These are phyloP conservation scores for Populus davidiana DNA, from an alignment of 345 rosid species.

Conservation along the genomic window DNA sequence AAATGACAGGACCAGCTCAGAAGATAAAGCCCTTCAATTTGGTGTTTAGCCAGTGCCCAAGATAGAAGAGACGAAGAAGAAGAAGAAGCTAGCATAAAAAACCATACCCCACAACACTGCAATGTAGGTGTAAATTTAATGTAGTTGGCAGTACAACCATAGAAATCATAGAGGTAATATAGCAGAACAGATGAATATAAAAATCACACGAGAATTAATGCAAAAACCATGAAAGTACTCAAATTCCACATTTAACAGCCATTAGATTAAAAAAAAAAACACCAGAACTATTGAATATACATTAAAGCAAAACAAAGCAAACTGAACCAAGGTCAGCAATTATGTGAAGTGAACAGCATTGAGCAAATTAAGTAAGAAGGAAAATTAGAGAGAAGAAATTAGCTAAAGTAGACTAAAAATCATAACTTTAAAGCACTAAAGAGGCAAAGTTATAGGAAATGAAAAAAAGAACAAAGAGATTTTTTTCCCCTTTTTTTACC, in stretches of 20 bases:
- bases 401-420: neutral
- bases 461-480: neutral
- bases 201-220: conserved; percentile 1
- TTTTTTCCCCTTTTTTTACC: conserved; percentile 36
- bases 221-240: conserved; percentile 13
- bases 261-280: neutral
- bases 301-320: neutral
- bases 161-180: conserved; percentile 1
- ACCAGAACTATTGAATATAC: neutral
- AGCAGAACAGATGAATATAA: neutral
- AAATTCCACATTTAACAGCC: conserved; percentile 6
- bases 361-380: neutral
- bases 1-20: conserved; percentile 24
- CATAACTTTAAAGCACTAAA: neutral
- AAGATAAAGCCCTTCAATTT: conserved; percentile 10
- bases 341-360: neutral
- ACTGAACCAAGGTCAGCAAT: neutral
- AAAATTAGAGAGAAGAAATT: neutral
- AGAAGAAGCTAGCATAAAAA: neutral
- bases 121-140: conserved; percentile 36
- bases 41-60: conserved; percentile 20
- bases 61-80: conserved; percentile 23
- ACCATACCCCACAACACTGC: conserved; percentile 32
- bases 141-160: conserved; percentile 10
- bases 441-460: neutral